Percentiles rank a stretch among this genome's conserved stretches.
These are phyloP conservation scores for Suillus clintonianus DNA, from an alignment of 768 basidiomycete species.

Conservation along the genomic window DNA sequence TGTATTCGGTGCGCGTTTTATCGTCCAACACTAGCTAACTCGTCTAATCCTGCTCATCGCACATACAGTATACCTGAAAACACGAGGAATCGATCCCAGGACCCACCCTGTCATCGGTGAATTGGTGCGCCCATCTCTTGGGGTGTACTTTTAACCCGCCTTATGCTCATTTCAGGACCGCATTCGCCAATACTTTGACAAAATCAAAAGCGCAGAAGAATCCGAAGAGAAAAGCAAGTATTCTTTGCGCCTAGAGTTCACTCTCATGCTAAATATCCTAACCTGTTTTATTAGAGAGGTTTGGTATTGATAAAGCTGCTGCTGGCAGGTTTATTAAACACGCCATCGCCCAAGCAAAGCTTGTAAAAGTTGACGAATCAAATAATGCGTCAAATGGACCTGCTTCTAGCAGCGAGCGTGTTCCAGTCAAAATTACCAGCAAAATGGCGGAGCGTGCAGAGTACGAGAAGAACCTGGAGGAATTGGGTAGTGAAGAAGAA, in stretches of 20 bases:
- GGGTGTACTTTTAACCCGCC: too few species aligned
- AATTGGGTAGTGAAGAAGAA: constrained; percentile 43
- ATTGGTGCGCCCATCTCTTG: constrained; percentile 23
- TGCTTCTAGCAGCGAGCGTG: constrained; percentile 24
- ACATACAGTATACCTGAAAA: constrained; percentile 73
- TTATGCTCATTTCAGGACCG: constrained; percentile 51
- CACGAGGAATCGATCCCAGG: constrained; percentile 77
- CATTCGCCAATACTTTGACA: constrained; percentile 79
- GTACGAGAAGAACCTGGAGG: constrained; percentile 58
- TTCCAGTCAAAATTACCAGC: constrained; percentile 60
- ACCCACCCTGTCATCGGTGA: constrained; percentile 78
- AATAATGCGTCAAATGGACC: constrained; percentile 4
- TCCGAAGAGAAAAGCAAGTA: constrained; percentile 47
- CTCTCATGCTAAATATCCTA: neutral
- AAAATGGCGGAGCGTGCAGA: constrained; percentile 75
- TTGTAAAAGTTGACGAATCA: constrained; percentile 36
- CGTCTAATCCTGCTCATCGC: neutral
- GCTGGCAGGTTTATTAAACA: constrained; percentile 84
- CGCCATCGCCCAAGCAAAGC: constrained; percentile 68
- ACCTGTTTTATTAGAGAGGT: constrained; percentile 34
- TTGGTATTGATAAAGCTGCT: constrained; percentile 73
- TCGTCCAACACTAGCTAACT: neutral
- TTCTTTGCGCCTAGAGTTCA: neutral
- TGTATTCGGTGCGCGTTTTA: constrained; percentile 65
- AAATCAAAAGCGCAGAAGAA: constrained; percentile 75